These are phyloP conservation scores for Penicillium sp. DNA, from an alignment of 2,329 filamentous ascomycete genomes.

Conservation along the genomic window DNA sequence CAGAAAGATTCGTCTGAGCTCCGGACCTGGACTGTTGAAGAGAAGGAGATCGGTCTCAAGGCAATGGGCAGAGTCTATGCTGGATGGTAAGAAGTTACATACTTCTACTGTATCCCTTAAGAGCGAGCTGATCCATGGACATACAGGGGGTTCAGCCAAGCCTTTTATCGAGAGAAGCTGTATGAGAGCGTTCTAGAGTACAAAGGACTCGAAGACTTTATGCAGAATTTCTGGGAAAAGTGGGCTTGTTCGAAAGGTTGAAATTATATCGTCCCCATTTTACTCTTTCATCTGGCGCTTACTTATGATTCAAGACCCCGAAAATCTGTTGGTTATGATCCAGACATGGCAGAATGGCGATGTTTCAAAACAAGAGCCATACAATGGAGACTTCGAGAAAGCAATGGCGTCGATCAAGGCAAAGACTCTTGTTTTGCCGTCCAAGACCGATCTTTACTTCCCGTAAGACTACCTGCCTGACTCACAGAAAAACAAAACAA, in stretches of 20 bases:
- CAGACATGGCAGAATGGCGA: slow-evolving; percentile 77
- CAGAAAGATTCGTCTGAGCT: slow-evolving; percentile 40
- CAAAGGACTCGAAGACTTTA: slow-evolving; percentile 69
- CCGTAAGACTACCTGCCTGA: slow-evolving; percentile 50
- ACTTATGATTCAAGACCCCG: slow-evolving; percentile 55
- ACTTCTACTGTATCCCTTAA: not conserved
- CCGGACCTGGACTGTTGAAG: slow-evolving; percentile 53
- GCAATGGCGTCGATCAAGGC: slow-evolving; percentile 70
- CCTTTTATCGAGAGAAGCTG: slow-evolving; percentile 72
- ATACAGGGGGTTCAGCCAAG: slow-evolving; percentile 69
- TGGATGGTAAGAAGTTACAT: slow-evolving; percentile 53
- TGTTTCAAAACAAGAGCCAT: slow-evolving; percentile 66
- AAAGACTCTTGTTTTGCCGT: slow-evolving; percentile 68
- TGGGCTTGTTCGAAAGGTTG: slow-evolving; percentile 68
- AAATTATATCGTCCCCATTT: not conserved
- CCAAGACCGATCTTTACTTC: slow-evolving; percentile 77
- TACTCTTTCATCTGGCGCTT: not conserved
- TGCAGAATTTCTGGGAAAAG: slow-evolving; percentile 72
- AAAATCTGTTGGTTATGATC: slow-evolving; percentile 73
- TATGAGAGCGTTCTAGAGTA: slow-evolving; percentile 65
- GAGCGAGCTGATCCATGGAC: not conserved
- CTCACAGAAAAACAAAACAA: not conserved
- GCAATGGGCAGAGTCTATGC: slow-evolving; percentile 75
- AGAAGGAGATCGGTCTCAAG: slow-evolving; percentile 61
- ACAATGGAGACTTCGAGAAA: slow-evolving; percentile 64